phyloP scores from a whole-genome alignment of 2,329 filamentous ascomycete species.

The Pseudogymnoascus sp. region DNA sequence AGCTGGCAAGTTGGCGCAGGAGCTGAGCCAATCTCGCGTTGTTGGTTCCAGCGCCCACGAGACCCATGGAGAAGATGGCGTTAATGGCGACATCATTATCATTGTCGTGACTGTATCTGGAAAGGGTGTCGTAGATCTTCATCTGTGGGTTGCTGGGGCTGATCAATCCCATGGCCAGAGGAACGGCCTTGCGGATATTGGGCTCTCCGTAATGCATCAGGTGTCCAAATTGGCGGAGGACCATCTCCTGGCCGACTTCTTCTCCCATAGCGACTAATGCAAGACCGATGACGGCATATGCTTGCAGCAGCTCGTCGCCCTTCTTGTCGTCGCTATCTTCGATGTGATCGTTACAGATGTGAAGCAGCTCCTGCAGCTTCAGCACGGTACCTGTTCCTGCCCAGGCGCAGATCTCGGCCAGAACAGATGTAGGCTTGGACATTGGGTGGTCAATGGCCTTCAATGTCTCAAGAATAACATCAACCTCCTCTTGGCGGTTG shows the following conservation, averaged over 20 bases:
- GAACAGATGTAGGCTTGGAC: slow-evolving; percentile 87
- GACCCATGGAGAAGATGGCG: slow-evolving; percentile 97
- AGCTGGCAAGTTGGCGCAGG: slow-evolving; percentile 87
- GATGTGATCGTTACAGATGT: slow-evolving; percentile 96
- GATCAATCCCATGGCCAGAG: slow-evolving; percentile 90
- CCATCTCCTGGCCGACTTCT: slow-evolving; percentile 98
- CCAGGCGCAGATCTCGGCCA: slow-evolving; percentile 96
- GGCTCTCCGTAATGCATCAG: slow-evolving; percentile 98
- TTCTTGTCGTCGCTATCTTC: slow-evolving; percentile 93
- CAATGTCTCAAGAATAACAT: slow-evolving; percentile 90
- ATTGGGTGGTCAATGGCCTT: slow-evolving; percentile 97
- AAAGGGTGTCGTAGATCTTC: slow-evolving; percentile 98
- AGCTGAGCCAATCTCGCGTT: slow-evolving; percentile 94
- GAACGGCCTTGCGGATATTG: slow-evolving; percentile 94
- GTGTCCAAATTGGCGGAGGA: slow-evolving; percentile 92
- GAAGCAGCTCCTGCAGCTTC: slow-evolving; percentile 93
- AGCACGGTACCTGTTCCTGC: slow-evolving; percentile 93
- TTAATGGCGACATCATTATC: slow-evolving; percentile 98
- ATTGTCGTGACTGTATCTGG: slow-evolving; percentile 95
- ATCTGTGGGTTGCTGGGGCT: slow-evolving; percentile 98
- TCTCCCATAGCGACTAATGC: slow-evolving; percentile 96
- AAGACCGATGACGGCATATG: slow-evolving; percentile 90
- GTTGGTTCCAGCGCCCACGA: slow-evolving; percentile 93
- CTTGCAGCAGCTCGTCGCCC: slow-evolving; percentile 88
- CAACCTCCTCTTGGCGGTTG: slow-evolving; percentile 95